Evolutionary conservation across 768 basidiomycete genomes (phyloP).

Genomic region (Filobasidium floriforme): DNA sequence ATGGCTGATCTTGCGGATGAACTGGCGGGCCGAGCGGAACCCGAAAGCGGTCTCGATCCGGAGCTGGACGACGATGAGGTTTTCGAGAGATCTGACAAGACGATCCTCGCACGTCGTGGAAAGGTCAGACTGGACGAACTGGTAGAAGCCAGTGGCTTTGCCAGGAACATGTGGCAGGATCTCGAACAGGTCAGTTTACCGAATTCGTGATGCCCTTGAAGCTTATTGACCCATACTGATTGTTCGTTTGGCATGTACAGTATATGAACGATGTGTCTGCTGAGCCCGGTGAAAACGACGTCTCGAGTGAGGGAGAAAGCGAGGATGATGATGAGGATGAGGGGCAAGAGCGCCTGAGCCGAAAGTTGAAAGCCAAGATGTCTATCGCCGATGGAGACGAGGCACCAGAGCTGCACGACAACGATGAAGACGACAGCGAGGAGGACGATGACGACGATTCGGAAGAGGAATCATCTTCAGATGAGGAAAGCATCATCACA

Average conservation of each 20-base stretch:
- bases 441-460: constrained; percentile 34
- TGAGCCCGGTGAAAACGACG: constrained; percentile 28
- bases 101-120: constrained; percentile 40
- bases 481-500: not conserved
- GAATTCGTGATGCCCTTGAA: not conserved
- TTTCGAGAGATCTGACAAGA: constrained; percentile 39
- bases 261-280: constrained; percentile 32
- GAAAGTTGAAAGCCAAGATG: constrained; percentile 38
- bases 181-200: constrained; percentile 65
- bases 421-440: constrained; percentile 28
- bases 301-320: constrained; percentile 18
- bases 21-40: constrained; percentile 17
- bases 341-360: constrained; percentile 20
- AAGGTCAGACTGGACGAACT: constrained; percentile 66
- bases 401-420: constrained; percentile 39
- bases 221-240: not conserved
- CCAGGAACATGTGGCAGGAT: constrained; percentile 67
- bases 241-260: not conserved
- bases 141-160: constrained; percentile 91
- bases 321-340: constrained; percentile 20
- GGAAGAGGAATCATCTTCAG: constrained; percentile 24
- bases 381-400: constrained; percentile 45
- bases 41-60: constrained; percentile 16
- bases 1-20: constrained; percentile 47
- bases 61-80: constrained; percentile 14